Evolutionary conservation across 202 grass and related monocot species (phyloP).

Genomic region (Dendrocalamus latiflorus): DNA sequence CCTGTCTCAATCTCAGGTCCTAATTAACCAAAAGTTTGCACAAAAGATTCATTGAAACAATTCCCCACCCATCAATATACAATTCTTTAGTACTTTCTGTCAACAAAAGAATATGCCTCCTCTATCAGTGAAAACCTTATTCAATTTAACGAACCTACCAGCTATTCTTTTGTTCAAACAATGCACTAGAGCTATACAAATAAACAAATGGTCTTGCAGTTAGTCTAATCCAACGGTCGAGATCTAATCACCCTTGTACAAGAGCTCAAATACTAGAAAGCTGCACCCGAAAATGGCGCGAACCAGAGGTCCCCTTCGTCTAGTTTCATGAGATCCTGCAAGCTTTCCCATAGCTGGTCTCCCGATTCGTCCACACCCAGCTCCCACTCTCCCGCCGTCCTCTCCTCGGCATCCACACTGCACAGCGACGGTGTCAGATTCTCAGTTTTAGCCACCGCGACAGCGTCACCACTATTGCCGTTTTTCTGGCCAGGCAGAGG

Average conservation of each 20-base stretch:
- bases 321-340: constrained; percentile 58
- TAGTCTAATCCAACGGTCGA: background rate
- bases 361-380: background rate
- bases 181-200: background rate
- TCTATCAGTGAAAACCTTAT: background rate
- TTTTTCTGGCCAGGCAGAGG: background rate
- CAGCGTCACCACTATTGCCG: background rate
- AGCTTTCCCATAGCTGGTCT: constrained; percentile 48
- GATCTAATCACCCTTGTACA: background rate
- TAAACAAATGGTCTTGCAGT: background rate
- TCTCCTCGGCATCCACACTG: constrained; percentile 1
- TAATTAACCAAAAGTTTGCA: background rate
- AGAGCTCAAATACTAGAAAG: background rate
- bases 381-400: background rate
- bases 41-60: background rate
- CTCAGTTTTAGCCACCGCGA: background rate
- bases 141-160: background rate
- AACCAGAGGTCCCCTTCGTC: constrained; percentile 40
- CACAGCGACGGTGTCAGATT: background rate
- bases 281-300: constrained; percentile 14
- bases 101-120: background rate
- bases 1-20: background rate
- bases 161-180: background rate
- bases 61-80: background rate
- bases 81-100: background rate